Base-by-base conservation (phyloP, 1,139 yeast species). In the Pichia sp. region DNA sequence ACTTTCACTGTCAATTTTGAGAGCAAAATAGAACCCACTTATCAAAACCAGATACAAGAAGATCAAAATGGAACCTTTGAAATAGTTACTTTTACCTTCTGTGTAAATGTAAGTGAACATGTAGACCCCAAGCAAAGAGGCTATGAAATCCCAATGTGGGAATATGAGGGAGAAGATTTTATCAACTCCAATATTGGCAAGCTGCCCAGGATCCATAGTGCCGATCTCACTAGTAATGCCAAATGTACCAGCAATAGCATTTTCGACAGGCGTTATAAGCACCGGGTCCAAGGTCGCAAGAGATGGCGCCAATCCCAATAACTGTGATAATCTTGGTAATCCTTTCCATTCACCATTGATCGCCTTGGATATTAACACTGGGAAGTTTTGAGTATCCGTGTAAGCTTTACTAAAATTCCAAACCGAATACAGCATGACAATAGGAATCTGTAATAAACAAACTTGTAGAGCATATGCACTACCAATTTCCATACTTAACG, bases 391-490 rank as follows among this genome's bases (percentile, higher is more conserved):
- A 10, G 20, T n/a, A 6, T 8, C 31, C 1, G 33, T 12, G 29
- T 55, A 54, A 3, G 41, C 51, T 24, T 54, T 53, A 7, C 53
- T 59, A 14, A 59, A 59, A 36, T 64, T 62, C 68, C 73, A 76
- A 40, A 88, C 80, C 1, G 97, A 87, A 66, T 81, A 91, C 16
- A 92, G 70, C 4, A 91, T 96, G 65, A 93, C 78, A 6, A 95
- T 85, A 0, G 99, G 99, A 49, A 93, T 89, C 69, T 93, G 99
- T 60, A 93, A 77, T 55, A 93, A 75, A 61, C 96, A 95, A n/a
- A 93, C 99, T 70, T 93, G 99, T 58, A 93, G 76, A 0, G 97
- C 99, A 68, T 93, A 93, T 0, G 99, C 99, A 61, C 96, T 86
- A 60, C 99, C 99, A 69, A 93, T 93, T 69, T 93, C 99, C 97